Evolutionary conservation across 345 rosid genomes (phyloP).

Genomic region (Linum tenue): DNA sequence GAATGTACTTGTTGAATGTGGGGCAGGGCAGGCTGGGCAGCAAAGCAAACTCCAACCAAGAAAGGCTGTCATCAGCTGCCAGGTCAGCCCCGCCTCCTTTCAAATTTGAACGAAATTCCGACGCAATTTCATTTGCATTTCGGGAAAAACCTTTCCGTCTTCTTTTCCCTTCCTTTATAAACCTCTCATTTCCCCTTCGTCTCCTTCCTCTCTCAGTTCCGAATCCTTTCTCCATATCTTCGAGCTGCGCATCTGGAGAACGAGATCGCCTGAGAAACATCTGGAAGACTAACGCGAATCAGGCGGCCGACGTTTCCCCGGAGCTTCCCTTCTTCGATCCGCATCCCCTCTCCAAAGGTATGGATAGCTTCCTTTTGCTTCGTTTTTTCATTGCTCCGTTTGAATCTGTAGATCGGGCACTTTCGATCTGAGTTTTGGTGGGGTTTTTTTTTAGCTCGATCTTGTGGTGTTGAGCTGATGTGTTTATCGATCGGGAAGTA

Average conservation of each 20-base stretch:
- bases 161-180: neutral
- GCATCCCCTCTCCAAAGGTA: neutral
- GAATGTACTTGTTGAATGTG: no score
- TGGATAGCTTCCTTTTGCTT: neutral
- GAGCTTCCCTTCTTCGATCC: neutral
- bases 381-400: neutral
- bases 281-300: constrained; percentile 3
- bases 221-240: neutral
- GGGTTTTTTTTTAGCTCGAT: neutral
- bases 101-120: constrained; percentile 13
- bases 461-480: neutral
- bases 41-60: neutral
- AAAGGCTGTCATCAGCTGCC: neutral
- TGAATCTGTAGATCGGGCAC: neutral
- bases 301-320: neutral
- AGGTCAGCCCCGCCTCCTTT: constrained; percentile 7
- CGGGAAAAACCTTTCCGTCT: constrained; percentile 7
- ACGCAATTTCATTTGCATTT: constrained; percentile 31
- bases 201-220: neutral
- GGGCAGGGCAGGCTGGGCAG: neutral
- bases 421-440: neutral
- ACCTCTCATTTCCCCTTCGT: constrained; percentile 11
- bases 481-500: no score
- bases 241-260: neutral
- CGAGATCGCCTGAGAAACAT: neutral